These are phyloP conservation scores for Akanthomyces muscarius DNA, from an alignment of 2,329 filamentous ascomycete species.

Conservation along the genomic window DNA sequence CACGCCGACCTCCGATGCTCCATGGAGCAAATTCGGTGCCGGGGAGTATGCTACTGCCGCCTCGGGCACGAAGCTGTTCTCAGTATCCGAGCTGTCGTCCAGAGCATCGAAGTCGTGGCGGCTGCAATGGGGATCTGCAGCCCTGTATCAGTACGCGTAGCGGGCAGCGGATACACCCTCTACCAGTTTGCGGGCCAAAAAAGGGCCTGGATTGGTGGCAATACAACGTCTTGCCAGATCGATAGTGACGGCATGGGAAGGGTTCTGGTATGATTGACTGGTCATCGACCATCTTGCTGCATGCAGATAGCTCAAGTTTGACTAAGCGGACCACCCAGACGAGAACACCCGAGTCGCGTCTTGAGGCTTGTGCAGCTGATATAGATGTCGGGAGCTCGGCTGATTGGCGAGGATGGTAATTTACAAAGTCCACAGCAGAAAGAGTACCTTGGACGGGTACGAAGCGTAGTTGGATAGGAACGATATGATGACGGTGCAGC, in stretches of 20 bases:
- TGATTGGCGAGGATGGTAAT: background rate
- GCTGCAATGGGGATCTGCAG: background rate
- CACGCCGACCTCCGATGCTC: conserved; percentile 8
- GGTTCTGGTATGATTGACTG: background rate
- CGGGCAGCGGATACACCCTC: background rate
- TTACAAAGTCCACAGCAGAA: background rate
- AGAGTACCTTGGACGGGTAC: too few species aligned
- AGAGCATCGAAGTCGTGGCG: background rate
- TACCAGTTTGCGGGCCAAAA: background rate
- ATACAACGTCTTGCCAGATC: background rate
- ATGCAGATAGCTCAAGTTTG: background rate
- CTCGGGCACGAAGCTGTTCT: background rate
- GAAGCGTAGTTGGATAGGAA: background rate
- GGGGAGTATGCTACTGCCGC: background rate
- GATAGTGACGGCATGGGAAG: background rate
- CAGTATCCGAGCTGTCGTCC: background rate
- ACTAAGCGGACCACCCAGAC: background rate
- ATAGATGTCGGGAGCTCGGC: too few species aligned
- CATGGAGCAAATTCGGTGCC: background rate
- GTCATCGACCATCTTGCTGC: background rate
- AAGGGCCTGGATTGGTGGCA: background rate
- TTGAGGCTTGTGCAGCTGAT: background rate
- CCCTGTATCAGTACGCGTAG: background rate
- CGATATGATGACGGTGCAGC: background rate
- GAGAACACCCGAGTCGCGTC: background rate